Base-by-base conservation (phyloP, 176 grass and related monocot genomes). In the Olyra latifolia region DNA sequence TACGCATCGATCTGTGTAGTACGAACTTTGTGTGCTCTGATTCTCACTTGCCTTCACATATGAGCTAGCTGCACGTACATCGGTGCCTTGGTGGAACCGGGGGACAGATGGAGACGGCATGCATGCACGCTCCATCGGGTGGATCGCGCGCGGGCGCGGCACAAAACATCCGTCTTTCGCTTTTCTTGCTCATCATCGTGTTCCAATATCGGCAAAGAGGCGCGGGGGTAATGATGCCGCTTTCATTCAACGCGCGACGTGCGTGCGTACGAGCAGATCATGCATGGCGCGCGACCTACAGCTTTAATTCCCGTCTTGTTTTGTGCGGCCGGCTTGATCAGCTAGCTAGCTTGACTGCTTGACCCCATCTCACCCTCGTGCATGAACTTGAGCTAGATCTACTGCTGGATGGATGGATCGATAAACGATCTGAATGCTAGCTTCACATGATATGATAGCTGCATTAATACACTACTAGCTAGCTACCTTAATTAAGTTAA, bases 141-240 rank as follows among this genome's bases (percentile, higher is more conserved):
- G 40, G 28, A 13, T 63, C 76, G 24, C 62, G 69, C 56, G 19
- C 57, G 47, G 24, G 48, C 40, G 79, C 80, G 67, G 74, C 81
- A 79, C 75, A 68, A 68, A 80, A 72, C 61, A 74, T 40, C 20
- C 74, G 69, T 69, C 76, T 80, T 84, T 88, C 45, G 81, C 62
- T 88, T 88, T 85, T 27, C 41, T 23, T n/a, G 42, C 45, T 45
- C 66, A 80, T 80, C 71, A 81, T 89, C 77, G 77, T 76, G 82
- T 85, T 85, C 71, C 82, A 40, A 64, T 46, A 53, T 74, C 70
- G 16, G 67, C 57, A 44, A 65, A 54, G 35, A 4, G 61, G n/a
- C 15, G 69, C 35, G 69, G 61, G 70, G 55, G 87, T 39, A 84
- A 89, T 89, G 77, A 89, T 89, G 82, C 82, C 55, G 62, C 82